These are phyloP conservation scores for Staphylotrichum longicolle DNA, from an alignment of 495 filamentous ascomycete genomes.

Conservation along the genomic window DNA sequence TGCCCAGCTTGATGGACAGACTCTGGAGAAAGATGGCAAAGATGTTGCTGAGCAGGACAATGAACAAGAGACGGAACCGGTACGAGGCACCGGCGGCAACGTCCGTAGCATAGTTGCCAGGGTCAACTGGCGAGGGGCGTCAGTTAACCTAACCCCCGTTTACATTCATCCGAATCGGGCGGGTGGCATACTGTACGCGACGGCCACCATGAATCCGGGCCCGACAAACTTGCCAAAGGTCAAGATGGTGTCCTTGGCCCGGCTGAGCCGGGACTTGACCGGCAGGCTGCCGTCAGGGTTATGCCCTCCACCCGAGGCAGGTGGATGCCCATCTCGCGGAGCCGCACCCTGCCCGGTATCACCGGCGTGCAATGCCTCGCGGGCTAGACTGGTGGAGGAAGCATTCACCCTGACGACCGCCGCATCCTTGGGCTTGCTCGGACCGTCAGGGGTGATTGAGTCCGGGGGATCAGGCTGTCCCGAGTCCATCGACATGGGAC, in stretches of 20 bases:
- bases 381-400: no score
- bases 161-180: no score
- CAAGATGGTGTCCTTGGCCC: constrained; percentile 41
- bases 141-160: no score
- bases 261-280: constrained; percentile 16
- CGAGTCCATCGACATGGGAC: neutral
- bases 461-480: constrained; percentile 1
- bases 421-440: no score
- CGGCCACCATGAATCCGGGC: constrained; percentile 80
- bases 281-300: neutral
- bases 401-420: no score
- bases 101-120: constrained; percentile 37
- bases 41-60: constrained; percentile 35
- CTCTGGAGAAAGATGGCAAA: constrained; percentile 36
- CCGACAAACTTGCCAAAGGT: constrained; percentile 78
- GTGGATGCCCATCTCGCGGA: no score
- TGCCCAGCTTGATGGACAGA: constrained; percentile 35
- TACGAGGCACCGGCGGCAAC: constrained; percentile 34
- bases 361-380: no score
- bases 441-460: neutral
- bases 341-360: no score
- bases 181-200: constrained; percentile 52
- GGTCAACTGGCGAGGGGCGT: constrained; percentile 24
- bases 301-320: no score
- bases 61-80: constrained; percentile 34